Conservation (phyloP, 495 filamentous ascomycete genomes). For the Trichocladium antarcticum region DNA sequence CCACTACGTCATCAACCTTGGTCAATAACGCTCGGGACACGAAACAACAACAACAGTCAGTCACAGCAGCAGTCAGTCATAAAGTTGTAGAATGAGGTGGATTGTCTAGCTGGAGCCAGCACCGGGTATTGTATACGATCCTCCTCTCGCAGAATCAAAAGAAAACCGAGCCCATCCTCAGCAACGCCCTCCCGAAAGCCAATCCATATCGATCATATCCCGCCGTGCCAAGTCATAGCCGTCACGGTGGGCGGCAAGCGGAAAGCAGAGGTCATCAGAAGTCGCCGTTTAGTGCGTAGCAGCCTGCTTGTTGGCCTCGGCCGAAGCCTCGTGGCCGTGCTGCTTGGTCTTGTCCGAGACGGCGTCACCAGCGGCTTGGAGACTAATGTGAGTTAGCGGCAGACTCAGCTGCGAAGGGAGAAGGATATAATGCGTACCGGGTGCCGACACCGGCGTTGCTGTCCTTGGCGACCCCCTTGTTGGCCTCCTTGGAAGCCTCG, state of each 20-base stretch:
- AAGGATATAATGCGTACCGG: constrained; percentile 35
- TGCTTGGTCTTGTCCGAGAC: constrained; percentile 47
- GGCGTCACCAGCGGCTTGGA: constrained; percentile 46
- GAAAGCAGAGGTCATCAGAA: constrained; percentile 4
- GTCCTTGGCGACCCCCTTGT: constrained; percentile 56
- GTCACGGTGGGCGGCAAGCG: constrained; percentile 4
- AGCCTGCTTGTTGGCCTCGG: constrained; percentile 48
- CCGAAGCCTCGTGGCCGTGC: constrained; percentile 42
- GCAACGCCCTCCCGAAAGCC: constrained; percentile 6
- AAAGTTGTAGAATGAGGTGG: constrained; percentile 1
- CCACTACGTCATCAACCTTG: too few relatives aligned
- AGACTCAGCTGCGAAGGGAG: not conserved
- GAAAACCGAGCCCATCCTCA: not conserved
- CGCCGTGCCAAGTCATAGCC: not conserved
- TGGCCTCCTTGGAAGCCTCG: constrained; percentile 52
- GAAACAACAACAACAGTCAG: too few relatives aligned
- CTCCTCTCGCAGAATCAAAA: not conserved
- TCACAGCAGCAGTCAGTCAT: not conserved
- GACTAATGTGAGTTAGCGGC: constrained; percentile 25
- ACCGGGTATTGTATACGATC: constrained; percentile 7
- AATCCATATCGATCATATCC: not conserved
- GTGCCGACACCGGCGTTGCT: constrained; percentile 36
- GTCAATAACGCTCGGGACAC: too few relatives aligned
- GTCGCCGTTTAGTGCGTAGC: constrained; percentile 39
- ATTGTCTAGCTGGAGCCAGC: constrained; percentile 7